phyloP scores from a whole-genome alignment of 2,329 filamentous ascomycete species.

The Claviceps maximensis region DNA sequence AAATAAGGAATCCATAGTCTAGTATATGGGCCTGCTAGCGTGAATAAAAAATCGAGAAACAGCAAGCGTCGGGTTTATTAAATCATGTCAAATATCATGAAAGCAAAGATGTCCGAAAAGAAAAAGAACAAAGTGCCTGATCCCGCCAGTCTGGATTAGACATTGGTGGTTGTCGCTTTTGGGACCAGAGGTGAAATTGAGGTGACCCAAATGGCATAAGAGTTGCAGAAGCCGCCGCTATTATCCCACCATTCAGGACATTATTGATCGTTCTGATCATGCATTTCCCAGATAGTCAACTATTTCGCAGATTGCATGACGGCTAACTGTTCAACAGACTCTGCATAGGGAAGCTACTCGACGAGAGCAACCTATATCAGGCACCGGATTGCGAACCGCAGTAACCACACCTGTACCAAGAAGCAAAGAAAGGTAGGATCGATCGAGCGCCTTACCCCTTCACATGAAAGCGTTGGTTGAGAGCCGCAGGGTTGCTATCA shows the following conservation, averaged over 20 bases:
- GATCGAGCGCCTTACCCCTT: not conserved
- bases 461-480: not conserved
- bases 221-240: conserved; percentile 4
- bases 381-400: not conserved
- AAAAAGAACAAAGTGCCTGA: not conserved
- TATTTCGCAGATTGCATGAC: not conserved
- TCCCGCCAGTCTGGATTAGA: not conserved
- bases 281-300: not conserved
- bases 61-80: not conserved
- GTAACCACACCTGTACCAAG: not conserved
- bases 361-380: not conserved
- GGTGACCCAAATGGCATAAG: conserved; percentile 2
- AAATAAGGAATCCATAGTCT: conserved; percentile 6
- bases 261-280: conserved; percentile 4
- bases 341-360: not conserved
- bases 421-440: not conserved
- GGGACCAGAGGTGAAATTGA: not conserved
- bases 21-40: not conserved
- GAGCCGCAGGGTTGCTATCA: not conserved
- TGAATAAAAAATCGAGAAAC: not conserved
- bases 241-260: conserved; percentile 5
- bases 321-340: not conserved
- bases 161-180: not conserved
- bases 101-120: not conserved
- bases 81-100: not conserved